Evolutionary conservation across 176 grass and related monocot species (phyloP).

Genomic region (Phyllostachys edulis): DNA sequence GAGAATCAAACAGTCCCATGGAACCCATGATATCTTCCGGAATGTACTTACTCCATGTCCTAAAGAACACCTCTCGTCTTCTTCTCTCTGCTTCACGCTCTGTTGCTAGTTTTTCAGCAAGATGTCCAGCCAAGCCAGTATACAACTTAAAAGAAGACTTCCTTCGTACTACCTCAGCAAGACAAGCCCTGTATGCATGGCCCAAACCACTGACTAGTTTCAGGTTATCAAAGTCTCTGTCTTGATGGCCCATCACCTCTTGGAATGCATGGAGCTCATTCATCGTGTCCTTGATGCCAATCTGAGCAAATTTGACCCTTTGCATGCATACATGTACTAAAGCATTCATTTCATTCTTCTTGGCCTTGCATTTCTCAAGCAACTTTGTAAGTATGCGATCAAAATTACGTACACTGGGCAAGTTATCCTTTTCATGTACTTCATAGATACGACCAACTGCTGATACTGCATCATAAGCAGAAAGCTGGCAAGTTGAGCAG

Average conservation of each 20-base stretch:
- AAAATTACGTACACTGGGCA: constrained; percentile 64
- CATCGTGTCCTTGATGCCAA: constrained; percentile 78
- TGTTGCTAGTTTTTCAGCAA: constrained; percentile 74
- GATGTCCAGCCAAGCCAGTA: constrained; percentile 82
- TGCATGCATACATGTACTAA: constrained; percentile 87
- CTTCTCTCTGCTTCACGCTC: constrained; percentile 81
- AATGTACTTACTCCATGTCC: constrained; percentile 76
- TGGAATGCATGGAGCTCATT: constrained; percentile 86
- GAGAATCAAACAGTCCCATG: constrained; percentile 88
- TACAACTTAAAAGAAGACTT: constrained; percentile 82
- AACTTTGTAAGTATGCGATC: constrained; percentile 64
- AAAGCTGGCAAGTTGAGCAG: constrained; percentile 58
- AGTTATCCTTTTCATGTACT: constrained; percentile 89
- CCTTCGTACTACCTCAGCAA: constrained; percentile 84
- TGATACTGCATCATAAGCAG: constrained; percentile 92
- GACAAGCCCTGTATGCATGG: constrained; percentile 80
- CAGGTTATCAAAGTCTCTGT: constrained; percentile 74
- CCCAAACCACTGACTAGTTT: constrained; percentile 67
- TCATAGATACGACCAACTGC: constrained; percentile 92
- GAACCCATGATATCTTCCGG: constrained; percentile 70
- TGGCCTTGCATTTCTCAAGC: constrained; percentile 61
- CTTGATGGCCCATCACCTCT: constrained; percentile 85
- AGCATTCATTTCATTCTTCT: constrained; percentile 77
- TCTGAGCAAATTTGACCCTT: constrained; percentile 78
- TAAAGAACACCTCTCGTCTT: constrained; percentile 75